phyloP scores from a whole-genome alignment of 2,329 filamentous ascomycete genomes.

The Venturia asperata region DNA sequence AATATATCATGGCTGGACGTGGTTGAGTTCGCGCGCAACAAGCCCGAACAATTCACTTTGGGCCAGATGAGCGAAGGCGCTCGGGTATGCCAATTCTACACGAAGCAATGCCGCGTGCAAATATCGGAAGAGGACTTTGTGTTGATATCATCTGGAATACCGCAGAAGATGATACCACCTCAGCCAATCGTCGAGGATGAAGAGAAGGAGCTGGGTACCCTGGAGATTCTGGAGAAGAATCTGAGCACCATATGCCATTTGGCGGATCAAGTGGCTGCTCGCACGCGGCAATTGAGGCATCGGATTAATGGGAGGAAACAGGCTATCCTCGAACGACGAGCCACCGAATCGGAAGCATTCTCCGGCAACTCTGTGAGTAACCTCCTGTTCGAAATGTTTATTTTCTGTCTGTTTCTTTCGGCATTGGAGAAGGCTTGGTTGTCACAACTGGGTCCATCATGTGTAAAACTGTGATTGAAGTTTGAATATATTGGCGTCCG shows the following conservation, averaged over 20 bases:
- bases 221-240: slow-evolving; percentile 77
- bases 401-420: background rate
- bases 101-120: slow-evolving; percentile 74
- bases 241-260: slow-evolving; percentile 69
- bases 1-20: slow-evolving; percentile 77
- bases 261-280: slow-evolving; percentile 69
- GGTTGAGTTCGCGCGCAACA: slow-evolving; percentile 73
- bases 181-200: slow-evolving; percentile 81
- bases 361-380: slow-evolving; percentile 30
- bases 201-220: slow-evolving; percentile 71
- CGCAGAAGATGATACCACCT: slow-evolving; percentile 73
- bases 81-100: slow-evolving; percentile 71
- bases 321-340: slow-evolving; percentile 61
- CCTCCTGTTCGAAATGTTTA: slow-evolving; percentile 21
- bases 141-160: slow-evolving; percentile 72
- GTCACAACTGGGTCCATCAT: no score
- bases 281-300: slow-evolving; percentile 73
- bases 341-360: slow-evolving; percentile 36
- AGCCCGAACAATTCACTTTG: slow-evolving; percentile 69
- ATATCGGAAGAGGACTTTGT: slow-evolving; percentile 85
- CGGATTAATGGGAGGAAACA: slow-evolving; percentile 66
- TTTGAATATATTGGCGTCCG: background rate
- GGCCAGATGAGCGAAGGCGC: slow-evolving; percentile 61
- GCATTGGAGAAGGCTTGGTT: background rate
- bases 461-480: background rate